phyloP scores from a whole-genome alignment of 805 yeast species.

The Jamesozyma jinghongensis region DNA sequence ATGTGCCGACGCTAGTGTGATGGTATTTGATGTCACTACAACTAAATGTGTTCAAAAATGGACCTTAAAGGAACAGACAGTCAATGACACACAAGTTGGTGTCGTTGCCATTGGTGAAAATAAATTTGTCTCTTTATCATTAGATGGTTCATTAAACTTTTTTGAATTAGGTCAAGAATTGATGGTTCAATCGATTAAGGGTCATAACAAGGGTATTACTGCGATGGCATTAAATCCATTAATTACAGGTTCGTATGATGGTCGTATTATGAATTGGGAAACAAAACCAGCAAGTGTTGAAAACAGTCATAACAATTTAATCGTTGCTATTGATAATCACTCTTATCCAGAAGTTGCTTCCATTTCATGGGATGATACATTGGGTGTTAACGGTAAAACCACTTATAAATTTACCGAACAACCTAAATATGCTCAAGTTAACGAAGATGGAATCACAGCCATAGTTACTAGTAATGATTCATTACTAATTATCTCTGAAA shows the following conservation, averaged over 20 bases:
- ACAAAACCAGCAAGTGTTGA: constrained; percentile 26
- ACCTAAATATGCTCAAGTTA: constrained; percentile 40
- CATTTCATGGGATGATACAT: constrained; percentile 85
- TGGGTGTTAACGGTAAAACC: constrained; percentile 33
- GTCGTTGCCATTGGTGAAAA: constrained; percentile 50
- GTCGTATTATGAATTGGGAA: constrained; percentile 57
- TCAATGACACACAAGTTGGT: constrained; percentile 72
- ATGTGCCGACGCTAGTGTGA: constrained; percentile 73
- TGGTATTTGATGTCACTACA: constrained; percentile 47
- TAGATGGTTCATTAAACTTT: constrained; percentile 62
- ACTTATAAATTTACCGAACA: constrained; percentile 34
- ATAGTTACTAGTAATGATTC: constrained; percentile 40
- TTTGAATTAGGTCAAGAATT: constrained; percentile 35
- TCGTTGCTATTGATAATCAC: constrained; percentile 41
- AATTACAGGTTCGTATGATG: constrained; percentile 76
- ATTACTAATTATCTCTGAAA: constrained; percentile 28
- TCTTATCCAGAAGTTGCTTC: constrained; percentile 35
- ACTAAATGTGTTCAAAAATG: constrained; percentile 43
- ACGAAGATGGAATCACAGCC: constrained; percentile 31
- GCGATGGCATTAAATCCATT: constrained; percentile 35
- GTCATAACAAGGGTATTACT: constrained; percentile 81
- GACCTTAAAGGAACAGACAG: constrained; percentile 34
- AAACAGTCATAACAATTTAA: constrained; percentile 52
- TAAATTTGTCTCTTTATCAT: constrained; percentile 54
- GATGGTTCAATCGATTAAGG: constrained; percentile 38